Percentiles rank a stretch among this genome's conserved stretches.
These are phyloP conservation scores for Globisporangium acanthophoron DNA, from an alignment of 352 stramenopile genomes.

Conservation along the genomic window DNA sequence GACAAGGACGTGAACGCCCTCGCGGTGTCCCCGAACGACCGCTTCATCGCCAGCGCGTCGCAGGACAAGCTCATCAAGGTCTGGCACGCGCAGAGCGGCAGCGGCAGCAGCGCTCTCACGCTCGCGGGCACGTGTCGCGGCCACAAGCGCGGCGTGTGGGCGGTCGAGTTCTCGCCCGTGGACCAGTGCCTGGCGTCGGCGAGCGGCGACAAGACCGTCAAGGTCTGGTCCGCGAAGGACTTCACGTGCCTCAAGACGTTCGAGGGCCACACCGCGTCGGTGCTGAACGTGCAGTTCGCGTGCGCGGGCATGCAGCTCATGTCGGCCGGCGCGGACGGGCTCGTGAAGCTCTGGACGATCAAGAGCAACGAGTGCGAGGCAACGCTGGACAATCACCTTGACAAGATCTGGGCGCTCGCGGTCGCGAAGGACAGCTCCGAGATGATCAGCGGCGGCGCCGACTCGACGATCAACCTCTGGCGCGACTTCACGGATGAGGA, in stretches of 20 bases:
- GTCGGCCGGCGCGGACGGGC: slow-evolving; percentile 93
- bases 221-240: slow-evolving; percentile 96
- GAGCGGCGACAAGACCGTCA: slow-evolving; percentile 95
- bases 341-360: slow-evolving; percentile 98
- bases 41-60: slow-evolving; percentile 94
- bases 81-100: slow-evolving; percentile 80
- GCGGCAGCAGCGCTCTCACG: slow-evolving; percentile 67
- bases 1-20: slow-evolving; percentile 97
- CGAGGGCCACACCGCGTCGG: slow-evolving; percentile 89
- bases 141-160: slow-evolving; percentile 98
- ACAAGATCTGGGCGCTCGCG: slow-evolving; percentile 97
- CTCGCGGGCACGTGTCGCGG: slow-evolving; percentile 91
- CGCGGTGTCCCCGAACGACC: slow-evolving; percentile 96
- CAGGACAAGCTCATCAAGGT: slow-evolving; percentile 99
- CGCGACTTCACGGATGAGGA: slow-evolving; percentile 92
- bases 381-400: slow-evolving; percentile 95
- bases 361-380: slow-evolving; percentile 96
- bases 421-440: slow-evolving; percentile 84
- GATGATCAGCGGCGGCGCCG: slow-evolving; percentile 91
- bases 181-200: slow-evolving; percentile 94
- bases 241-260: slow-evolving; percentile 97
- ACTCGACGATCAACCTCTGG: slow-evolving; percentile 95
- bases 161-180: slow-evolving; percentile 94
- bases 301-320: slow-evolving; percentile 92
- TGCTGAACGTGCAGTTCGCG: slow-evolving; percentile 88